phyloP scores from a whole-genome alignment of 305 asterid genomes.

The Plantago lanceolata region DNA sequence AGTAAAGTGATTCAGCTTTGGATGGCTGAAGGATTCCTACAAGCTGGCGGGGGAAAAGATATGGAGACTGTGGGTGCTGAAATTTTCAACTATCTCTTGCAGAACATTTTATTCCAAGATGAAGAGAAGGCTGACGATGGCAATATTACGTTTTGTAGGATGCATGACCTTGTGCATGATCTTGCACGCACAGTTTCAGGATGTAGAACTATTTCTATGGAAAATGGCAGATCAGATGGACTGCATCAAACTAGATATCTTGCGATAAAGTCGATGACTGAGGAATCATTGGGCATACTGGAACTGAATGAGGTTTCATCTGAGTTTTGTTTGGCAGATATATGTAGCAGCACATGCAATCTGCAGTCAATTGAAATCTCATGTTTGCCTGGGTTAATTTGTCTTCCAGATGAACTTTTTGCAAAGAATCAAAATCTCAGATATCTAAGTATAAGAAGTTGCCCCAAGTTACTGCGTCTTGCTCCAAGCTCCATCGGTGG shows the following conservation, averaged over 20 bases:
- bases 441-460: no score
- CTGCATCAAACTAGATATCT: constrained; percentile 12
- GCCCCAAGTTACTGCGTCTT: no score
- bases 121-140: not conserved
- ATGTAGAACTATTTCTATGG: not conserved
- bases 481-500: no score
- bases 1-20: constrained; percentile 17
- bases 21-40: constrained; percentile 25
- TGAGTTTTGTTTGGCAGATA: no score
- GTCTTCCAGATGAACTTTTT: not conserved
- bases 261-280: not conserved
- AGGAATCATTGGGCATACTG: not conserved
- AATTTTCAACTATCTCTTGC: not conserved
- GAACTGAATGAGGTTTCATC: not conserved
- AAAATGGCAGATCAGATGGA: no score
- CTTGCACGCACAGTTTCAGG: constrained; percentile 20
- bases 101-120: constrained; percentile 15
- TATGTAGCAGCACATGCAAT: no score
- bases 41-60: not conserved
- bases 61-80: not conserved
- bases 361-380: no score
- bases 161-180: constrained; percentile 41
- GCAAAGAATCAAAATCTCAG: not conserved
- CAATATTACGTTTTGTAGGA: constrained; percentile 2
- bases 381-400: not conserved